A percentile compares a stretch with the other conserved stretches of the same genome.
phyloP scores from a whole-genome alignment of 228 moss, liverwort and hornwort genomes.

The Sphagnum magellanicum region DNA sequence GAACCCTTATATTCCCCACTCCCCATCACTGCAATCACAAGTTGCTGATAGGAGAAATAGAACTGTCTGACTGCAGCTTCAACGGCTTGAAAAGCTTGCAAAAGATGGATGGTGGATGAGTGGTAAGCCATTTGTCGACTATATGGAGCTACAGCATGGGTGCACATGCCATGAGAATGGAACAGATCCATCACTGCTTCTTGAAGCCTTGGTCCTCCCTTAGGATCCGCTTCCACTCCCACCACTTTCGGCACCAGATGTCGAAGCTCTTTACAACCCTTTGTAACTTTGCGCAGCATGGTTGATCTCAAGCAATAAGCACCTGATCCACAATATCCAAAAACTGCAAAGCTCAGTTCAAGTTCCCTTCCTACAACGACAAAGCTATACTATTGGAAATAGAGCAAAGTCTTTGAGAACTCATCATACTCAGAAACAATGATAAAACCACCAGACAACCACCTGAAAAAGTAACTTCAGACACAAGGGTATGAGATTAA shows the following conservation, averaged over 20 bases:
- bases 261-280: constrained; percentile 71
- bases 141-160: constrained; percentile 15
- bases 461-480: too few relatives aligned
- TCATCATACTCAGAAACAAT: too few relatives aligned
- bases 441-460: too few relatives aligned
- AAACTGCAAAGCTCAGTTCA: not conserved
- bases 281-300: constrained; percentile 48
- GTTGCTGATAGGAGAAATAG: constrained; percentile 79
- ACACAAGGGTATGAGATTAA: too few relatives aligned
- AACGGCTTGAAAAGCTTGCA: constrained; percentile 75
- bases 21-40: constrained; percentile 78
- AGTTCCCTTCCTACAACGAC: too few relatives aligned
- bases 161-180: constrained; percentile 60
- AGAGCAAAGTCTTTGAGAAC: too few relatives aligned
- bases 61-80: constrained; percentile 78
- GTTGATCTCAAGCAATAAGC: constrained; percentile 74
- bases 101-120: constrained; percentile 66
- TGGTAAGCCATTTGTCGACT: constrained; percentile 32
- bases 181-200: constrained; percentile 69
- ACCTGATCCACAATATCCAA: constrained; percentile 15
- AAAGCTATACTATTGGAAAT: too few relatives aligned
- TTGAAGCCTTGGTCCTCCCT: constrained; percentile 67
- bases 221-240: constrained; percentile 75
- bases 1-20: constrained; percentile 72
- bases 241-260: constrained; percentile 64